phyloP scores from a whole-genome alignment of 768 basidiomycete species.

The Tulasnella sp. region DNA sequence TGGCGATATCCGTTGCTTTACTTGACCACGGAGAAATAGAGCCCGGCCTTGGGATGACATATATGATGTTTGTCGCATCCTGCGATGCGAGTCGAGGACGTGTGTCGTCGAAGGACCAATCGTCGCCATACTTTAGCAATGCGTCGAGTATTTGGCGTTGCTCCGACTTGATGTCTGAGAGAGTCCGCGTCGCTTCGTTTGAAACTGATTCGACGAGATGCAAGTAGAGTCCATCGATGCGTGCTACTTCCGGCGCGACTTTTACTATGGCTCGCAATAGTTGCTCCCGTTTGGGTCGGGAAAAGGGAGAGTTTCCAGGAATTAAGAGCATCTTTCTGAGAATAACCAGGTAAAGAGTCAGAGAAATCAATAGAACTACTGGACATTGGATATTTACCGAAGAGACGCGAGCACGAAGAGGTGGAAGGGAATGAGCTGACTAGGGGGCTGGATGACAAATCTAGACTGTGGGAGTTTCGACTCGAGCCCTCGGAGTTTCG shows the following conservation, averaged over 20 bases:
- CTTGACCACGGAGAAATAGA: constrained; percentile 99
- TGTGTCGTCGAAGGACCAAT: constrained; percentile 46
- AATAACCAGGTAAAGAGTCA: background rate
- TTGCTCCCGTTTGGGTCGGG: constrained; percentile 57
- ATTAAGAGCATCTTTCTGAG: constrained; percentile 59
- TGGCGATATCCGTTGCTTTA: constrained; percentile 94
- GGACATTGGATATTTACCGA: background rate
- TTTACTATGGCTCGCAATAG: constrained; percentile 56
- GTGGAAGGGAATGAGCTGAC: background rate
- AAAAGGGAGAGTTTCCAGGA: constrained; percentile 66
- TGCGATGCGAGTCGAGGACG: constrained; percentile 27
- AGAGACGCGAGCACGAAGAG: background rate
- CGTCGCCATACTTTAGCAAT: constrained; percentile 80
- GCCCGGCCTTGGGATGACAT: constrained; percentile 74
- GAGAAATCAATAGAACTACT: background rate
- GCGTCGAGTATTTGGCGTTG: constrained; percentile 51
- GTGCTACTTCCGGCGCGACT: constrained; percentile 44
- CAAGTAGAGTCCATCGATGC: constrained; percentile 76
- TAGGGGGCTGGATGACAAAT: background rate
- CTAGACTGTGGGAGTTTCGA: background rate
- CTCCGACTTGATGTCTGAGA: constrained; percentile 40
- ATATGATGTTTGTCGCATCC: constrained; percentile 42
- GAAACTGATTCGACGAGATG: constrained; percentile 71
- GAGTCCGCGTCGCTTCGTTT: constrained; percentile 38
- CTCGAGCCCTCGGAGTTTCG: background rate